A percentile compares a stretch with the other conserved stretches of the same genome.
These are phyloP conservation scores for Polyplosphaeria fusca DNA, from an alignment of 495 filamentous ascomycete species.

Conservation along the genomic window DNA sequence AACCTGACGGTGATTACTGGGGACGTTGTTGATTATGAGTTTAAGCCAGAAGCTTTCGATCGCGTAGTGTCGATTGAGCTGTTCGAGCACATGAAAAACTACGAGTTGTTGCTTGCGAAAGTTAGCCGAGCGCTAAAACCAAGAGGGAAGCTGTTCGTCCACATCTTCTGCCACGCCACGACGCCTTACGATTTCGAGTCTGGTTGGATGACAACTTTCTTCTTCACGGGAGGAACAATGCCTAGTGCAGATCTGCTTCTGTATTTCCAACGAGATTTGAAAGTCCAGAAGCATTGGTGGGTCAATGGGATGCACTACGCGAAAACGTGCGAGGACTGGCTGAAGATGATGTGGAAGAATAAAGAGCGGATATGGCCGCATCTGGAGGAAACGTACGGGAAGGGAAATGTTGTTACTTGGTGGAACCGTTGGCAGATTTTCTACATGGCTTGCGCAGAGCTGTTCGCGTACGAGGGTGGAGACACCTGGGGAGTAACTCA, in stretches of 20 bases:
- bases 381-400: constrained; percentile 58
- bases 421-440: constrained; percentile 67
- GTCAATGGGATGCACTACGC: constrained; percentile 62
- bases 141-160: constrained; percentile 62
- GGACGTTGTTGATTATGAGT: constrained; percentile 59
- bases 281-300: constrained; percentile 61
- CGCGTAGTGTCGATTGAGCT: constrained; percentile 63
- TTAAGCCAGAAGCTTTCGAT: constrained; percentile 53
- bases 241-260: constrained; percentile 61
- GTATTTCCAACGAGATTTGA: constrained; percentile 62
- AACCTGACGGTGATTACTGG: constrained; percentile 61
- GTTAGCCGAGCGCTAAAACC: constrained; percentile 53
- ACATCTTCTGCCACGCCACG: constrained; percentile 58
- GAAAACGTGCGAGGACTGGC: constrained; percentile 63
- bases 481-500: constrained; percentile 63
- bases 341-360: constrained; percentile 50
- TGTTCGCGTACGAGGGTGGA: constrained; percentile 59
- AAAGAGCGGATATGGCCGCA: constrained; percentile 58
- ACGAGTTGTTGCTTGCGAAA: constrained; percentile 61
- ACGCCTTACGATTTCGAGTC: constrained; percentile 65
- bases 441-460: constrained; percentile 64
- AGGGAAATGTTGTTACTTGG: constrained; percentile 54
- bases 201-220: constrained; percentile 69
- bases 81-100: constrained; percentile 75
- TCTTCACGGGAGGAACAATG: constrained; percentile 71